Conservation (phyloP, 1,139 yeast genomes). For the Nematodospora anomalae region DNA sequence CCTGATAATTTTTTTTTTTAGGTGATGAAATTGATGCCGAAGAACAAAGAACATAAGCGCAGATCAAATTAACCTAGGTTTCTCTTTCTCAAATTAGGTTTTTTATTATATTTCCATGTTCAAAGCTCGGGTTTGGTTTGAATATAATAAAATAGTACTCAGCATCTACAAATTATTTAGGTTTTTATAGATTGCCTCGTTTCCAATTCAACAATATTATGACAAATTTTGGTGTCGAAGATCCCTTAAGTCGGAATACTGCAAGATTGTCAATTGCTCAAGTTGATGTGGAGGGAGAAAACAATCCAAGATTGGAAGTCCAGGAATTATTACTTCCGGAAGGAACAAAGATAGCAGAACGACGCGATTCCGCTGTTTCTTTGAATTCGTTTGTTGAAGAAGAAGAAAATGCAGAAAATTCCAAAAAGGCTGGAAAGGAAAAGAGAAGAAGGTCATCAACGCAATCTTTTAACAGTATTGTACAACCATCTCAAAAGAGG, state of each 20-base stretch:
- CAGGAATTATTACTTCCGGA: constrained; percentile 16
- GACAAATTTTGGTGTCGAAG: constrained; percentile 12
- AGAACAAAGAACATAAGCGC: no score
- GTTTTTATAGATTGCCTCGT: no score
- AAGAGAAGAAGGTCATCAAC: constrained; percentile 48
- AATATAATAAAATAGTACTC: no score
- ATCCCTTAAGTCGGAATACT: constrained; percentile 25
- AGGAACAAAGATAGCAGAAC: not conserved
- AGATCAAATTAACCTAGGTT: no score
- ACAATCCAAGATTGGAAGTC: constrained; percentile 21
- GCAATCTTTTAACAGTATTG: constrained; percentile 19
- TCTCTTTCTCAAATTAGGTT: not conserved
- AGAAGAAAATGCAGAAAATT: constrained; percentile 11
- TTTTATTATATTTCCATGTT: not conserved
- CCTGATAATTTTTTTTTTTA: no score
- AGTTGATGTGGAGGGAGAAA: constrained; percentile 20
- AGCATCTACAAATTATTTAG: no score
- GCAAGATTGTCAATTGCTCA: constrained; percentile 31
- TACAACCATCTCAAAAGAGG: constrained; percentile 13
- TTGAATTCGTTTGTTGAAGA: constrained; percentile 23
- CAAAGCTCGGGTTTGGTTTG: not conserved
- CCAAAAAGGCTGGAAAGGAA: constrained; percentile 16
- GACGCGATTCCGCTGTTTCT: constrained; percentile 30
- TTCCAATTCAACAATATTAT: no score
- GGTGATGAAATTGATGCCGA: no score